Evolutionary conservation across 345 rosid genomes (phyloP).

Genomic region (Bruguiera parviflora): DNA sequence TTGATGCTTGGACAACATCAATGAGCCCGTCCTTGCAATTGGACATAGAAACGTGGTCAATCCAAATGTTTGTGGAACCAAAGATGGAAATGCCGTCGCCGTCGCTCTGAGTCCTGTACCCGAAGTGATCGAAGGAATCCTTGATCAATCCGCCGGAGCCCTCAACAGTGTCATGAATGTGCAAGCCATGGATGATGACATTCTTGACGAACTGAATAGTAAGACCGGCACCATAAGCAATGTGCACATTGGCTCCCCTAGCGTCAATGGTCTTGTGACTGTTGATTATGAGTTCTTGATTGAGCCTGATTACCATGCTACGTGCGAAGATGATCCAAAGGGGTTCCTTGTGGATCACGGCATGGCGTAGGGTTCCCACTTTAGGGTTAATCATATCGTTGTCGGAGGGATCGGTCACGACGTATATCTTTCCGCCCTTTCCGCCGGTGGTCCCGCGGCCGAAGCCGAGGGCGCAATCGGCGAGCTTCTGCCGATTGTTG

Average conservation of each 20-base stretch:
- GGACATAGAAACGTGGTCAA: conserved; percentile 11
- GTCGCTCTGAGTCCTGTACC: background rate
- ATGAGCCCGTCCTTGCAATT: conserved; percentile 12
- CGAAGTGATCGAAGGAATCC: conserved; percentile 10
- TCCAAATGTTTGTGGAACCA: conserved; percentile 10
- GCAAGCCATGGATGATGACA: conserved; percentile 12
- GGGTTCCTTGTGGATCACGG: conserved; percentile 6
- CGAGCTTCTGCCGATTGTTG: conserved; percentile 3
- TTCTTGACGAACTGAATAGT: conserved; percentile 8
- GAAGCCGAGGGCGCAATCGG: conserved; percentile 10
- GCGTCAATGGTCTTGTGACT: conserved; percentile 16
- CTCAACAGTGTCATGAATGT: conserved; percentile 1
- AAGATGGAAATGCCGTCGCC: conserved; percentile 17
- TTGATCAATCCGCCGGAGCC: conserved; percentile 6
- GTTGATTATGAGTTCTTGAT: conserved; percentile 5
- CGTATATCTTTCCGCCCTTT: conserved; percentile 5
- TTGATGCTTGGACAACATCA: conserved; percentile 7
- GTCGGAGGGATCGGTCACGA: conserved; percentile 6
- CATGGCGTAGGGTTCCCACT: conserved; percentile 17
- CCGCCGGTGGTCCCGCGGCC: conserved; percentile 12
- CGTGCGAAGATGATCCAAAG: conserved; percentile 13
- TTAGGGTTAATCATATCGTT: conserved; percentile 4
- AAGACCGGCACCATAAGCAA: conserved; percentile 9
- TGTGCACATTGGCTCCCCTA: conserved; percentile 12
- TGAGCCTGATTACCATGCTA: conserved; percentile 7